Percentiles rank a stretch among this genome's conserved stretches.
phyloP scores from a whole-genome alignment of 768 basidiomycete species.

The Lentinula aciculospora region DNA sequence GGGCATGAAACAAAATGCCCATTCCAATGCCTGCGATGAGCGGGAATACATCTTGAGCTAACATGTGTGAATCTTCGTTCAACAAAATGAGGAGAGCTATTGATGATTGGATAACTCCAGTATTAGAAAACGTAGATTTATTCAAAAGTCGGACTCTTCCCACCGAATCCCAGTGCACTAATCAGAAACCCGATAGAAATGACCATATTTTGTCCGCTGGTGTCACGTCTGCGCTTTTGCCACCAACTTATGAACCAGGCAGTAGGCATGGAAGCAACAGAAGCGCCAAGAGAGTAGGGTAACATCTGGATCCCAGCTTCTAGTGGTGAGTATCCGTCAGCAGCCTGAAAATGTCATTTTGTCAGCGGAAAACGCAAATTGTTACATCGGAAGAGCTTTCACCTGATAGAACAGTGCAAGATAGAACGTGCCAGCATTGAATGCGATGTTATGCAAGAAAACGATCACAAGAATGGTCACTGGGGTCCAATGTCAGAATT shows the following conservation, averaged over 20 bases:
- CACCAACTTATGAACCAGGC: constrained; percentile 77
- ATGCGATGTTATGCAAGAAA: constrained; percentile 80
- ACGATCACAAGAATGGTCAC: constrained; percentile 62
- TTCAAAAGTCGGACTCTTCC: constrained; percentile 9
- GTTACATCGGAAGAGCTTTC: constrained; percentile 12
- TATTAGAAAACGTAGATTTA: constrained; percentile 14
- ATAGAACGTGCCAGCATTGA: constrained; percentile 83
- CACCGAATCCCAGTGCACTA: constrained; percentile 72
- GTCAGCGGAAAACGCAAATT: constrained; percentile 9
- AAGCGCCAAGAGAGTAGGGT: constrained; percentile 82
- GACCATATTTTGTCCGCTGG: constrained; percentile 59
- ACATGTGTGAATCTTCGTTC: constrained; percentile 40
- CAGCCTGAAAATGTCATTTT: constrained; percentile 40
- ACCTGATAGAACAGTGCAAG: constrained; percentile 83
- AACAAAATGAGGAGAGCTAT: constrained; percentile 66
- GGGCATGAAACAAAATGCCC: constrained; percentile 82
- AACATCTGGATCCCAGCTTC: constrained; percentile 70
- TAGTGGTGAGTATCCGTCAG: constrained; percentile 63
- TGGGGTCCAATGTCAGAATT: constrained; percentile 19
- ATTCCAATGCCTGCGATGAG: constrained; percentile 72
- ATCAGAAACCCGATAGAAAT: constrained; percentile 61
- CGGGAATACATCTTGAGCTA: constrained; percentile 50
- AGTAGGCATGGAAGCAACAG: constrained; percentile 77
- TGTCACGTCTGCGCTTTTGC: constrained; percentile 51
- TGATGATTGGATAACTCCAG: not conserved